phyloP scores from a whole-genome alignment of 306 rosid species.

The Lathyrus aphaca region DNA sequence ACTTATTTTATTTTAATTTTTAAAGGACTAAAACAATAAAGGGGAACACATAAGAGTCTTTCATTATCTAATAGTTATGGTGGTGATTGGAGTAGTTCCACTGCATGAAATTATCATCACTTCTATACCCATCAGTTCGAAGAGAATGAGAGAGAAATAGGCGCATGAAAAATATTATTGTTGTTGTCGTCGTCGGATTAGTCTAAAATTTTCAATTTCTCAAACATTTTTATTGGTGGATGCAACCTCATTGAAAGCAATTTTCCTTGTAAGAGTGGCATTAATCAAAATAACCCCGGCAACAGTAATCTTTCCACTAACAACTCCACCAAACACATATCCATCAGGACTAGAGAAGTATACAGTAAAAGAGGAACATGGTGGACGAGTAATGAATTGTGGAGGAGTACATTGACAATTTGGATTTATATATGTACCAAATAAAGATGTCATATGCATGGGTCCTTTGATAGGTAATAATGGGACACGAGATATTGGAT shows the following conservation, averaged over 20 bases:
- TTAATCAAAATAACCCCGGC: no score
- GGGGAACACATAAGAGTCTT: not conserved
- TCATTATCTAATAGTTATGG: constrained; percentile 10
- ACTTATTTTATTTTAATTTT: not conserved
- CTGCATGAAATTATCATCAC: constrained; percentile 41
- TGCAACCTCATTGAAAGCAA: no score
- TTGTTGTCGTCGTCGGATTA: not conserved
- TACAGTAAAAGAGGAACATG: constrained; percentile 45
- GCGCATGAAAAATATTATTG: not conserved
- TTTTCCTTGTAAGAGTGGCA: no score
- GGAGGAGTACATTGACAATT: not conserved
- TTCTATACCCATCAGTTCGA: no score
- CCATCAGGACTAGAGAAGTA: constrained; percentile 36
- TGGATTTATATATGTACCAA: constrained; percentile 28
- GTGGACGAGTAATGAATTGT: not conserved
- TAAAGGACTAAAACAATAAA: not conserved
- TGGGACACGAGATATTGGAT: constrained; percentile 26
- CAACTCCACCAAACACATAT: no score
- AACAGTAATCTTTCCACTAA: no score
- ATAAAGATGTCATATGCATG: constrained; percentile 40
- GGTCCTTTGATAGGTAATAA: constrained; percentile 44
- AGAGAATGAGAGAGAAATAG: not conserved
- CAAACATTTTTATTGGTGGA: no score
- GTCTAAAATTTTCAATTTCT: no score
- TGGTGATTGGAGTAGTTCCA: constrained; percentile 47